Percentiles rank a stretch among this genome's conserved stretches.
phyloP scores from a whole-genome alignment of 2,329 filamentous ascomycete species.

The Claviceps pusilla region DNA sequence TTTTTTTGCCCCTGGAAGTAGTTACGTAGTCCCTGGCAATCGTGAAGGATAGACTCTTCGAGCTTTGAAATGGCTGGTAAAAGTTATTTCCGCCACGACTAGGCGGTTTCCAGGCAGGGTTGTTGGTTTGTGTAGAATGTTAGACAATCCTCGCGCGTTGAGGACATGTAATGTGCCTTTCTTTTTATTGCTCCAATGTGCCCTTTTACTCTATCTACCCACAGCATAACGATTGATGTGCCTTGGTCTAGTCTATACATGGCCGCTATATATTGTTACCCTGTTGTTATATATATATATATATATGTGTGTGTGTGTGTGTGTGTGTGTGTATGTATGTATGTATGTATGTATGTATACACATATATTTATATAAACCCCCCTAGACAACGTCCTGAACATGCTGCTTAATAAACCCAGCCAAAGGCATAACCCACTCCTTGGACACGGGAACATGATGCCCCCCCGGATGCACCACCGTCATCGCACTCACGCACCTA shows the following conservation, averaged over 20 bases:
- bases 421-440: constrained; percentile 63
- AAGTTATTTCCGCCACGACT: neutral
- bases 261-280: no score
- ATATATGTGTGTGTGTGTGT: neutral
- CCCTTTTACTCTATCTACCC: neutral
- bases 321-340: neutral
- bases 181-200: constrained; percentile 2
- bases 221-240: neutral
- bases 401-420: constrained; percentile 48
- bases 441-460: constrained; percentile 78
- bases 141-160: constrained; percentile 17
- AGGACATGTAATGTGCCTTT: constrained; percentile 16
- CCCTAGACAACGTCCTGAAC: constrained; percentile 14
- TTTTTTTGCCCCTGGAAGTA: no score
- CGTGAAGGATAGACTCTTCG: neutral
- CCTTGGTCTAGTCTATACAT: no score
- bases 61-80: neutral
- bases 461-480: constrained; percentile 66
- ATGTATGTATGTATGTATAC: neutral
- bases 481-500: constrained; percentile 38
- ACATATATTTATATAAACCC: constrained; percentile 3
- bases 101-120: constrained; percentile 3
- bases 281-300: no score
- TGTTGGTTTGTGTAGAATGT: constrained; percentile 14
- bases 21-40: neutral